Conservation (phyloP, 2,329 filamentous ascomycete genomes). For the Microcyclospora tardicrescens region DNA sequence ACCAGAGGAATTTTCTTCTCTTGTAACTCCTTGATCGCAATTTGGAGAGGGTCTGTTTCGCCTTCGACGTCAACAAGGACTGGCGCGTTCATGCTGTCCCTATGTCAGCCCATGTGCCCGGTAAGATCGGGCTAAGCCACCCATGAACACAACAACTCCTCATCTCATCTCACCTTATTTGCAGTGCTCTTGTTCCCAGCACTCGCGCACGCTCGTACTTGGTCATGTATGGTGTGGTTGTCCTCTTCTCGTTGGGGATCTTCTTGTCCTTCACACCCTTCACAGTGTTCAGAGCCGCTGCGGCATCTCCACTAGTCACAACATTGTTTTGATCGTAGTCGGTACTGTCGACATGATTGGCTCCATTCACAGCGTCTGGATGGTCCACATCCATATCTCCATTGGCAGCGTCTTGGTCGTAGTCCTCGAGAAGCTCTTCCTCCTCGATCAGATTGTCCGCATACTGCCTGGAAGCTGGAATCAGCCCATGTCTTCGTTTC, state of each 20-base stretch:
- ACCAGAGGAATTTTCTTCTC: constrained; percentile 99
- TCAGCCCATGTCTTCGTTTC: background rate
- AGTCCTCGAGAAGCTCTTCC: constrained; percentile 44
- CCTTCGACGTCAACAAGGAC: constrained; percentile 93
- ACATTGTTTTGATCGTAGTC: constrained; percentile 27
- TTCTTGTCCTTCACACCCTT: constrained; percentile 60
- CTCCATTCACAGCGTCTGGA: constrained; percentile 16
- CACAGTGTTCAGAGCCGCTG: constrained; percentile 41
- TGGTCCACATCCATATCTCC: constrained; percentile 27
- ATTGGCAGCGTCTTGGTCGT: constrained; percentile 28
- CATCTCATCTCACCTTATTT: constrained; percentile 59
- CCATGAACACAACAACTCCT: background rate
- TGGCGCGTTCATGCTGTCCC: constrained; percentile 80
- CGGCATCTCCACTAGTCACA: constrained; percentile 39
- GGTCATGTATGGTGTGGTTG: constrained; percentile 96
- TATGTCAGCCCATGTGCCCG: constrained; percentile 1
- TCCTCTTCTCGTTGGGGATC: constrained; percentile 75
- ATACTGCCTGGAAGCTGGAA: constrained; percentile 15
- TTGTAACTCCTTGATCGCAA: constrained; percentile 90
- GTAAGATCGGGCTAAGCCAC: background rate
- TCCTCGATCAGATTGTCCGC: constrained; percentile 27
- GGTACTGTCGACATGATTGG: constrained; percentile 8
- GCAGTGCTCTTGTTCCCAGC: constrained; percentile 79
- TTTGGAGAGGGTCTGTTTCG: constrained; percentile 93
- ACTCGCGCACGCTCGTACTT: constrained; percentile 96